These are phyloP conservation scores for Rhizophlyctis rosea DNA, from an alignment of 192 early-diverging fungal species.

Conservation along the genomic window DNA sequence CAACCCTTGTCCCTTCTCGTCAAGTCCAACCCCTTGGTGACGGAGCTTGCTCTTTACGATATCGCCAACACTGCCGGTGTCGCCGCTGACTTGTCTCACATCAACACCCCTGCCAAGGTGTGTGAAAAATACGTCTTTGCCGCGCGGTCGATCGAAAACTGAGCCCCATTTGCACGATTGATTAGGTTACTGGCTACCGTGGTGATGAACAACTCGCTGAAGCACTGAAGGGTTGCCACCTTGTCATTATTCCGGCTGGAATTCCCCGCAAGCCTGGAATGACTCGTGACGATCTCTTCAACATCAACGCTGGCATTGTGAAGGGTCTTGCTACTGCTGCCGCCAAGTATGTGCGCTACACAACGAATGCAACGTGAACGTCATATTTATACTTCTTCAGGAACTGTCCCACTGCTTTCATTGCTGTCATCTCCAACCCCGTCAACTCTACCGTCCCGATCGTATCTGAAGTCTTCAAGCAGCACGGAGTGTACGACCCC, in stretches of 20 bases:
- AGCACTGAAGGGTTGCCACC: conserved; percentile 49
- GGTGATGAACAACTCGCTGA: conserved; percentile 48
- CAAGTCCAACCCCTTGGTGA: conserved; percentile 54
- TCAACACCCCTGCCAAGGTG: conserved; percentile 56
- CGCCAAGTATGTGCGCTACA: conserved; percentile 47
- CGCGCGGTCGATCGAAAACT: not conserved
- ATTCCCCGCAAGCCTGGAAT: conserved; percentile 69
- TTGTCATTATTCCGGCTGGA: conserved; percentile 65
- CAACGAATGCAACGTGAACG: not conserved
- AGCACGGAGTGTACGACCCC: conserved; percentile 57
- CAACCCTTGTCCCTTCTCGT: conserved; percentile 63
- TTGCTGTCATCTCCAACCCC: conserved; percentile 64
- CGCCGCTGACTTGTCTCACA: conserved; percentile 64
- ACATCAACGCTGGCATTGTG: conserved; percentile 68
- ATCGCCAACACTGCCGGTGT: conserved; percentile 65
- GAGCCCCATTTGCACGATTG: not conserved
- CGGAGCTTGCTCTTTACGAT: conserved; percentile 59
- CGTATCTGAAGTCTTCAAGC: conserved; percentile 60
- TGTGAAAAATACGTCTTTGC: conserved; percentile 1
- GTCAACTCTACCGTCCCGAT: conserved; percentile 70
- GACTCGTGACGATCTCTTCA: conserved; percentile 69
- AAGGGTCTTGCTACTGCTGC: conserved; percentile 50
- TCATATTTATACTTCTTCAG: conserved; percentile 21
- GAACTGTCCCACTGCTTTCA: conserved; percentile 62
- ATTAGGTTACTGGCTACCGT: conserved; percentile 48